These are phyloP conservation scores for Fusarium sublunatum DNA, from an alignment of 2,329 filamentous ascomycete species.

Conservation along the genomic window DNA sequence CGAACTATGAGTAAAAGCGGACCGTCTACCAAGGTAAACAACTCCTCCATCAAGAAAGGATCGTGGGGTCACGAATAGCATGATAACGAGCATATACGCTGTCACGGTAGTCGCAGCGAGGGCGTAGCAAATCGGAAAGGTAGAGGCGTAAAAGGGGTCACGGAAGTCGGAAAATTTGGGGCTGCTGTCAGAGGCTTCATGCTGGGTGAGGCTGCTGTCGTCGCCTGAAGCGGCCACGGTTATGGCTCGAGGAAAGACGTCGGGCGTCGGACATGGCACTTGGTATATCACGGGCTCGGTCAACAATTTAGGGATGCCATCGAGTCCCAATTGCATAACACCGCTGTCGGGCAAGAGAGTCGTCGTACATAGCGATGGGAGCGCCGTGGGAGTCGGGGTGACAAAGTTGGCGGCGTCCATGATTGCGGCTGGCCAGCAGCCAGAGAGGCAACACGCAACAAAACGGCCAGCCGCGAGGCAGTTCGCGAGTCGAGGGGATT, in stretches of 20 bases:
- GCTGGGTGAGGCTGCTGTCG: constrained; percentile 49
- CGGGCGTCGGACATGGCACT: constrained; percentile 47
- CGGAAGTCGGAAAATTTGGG: constrained; percentile 71
- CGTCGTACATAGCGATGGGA: constrained; percentile 54
- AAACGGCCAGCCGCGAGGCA: constrained; percentile 46
- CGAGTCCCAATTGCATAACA: constrained; percentile 62
- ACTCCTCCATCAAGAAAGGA: constrained; percentile 90
- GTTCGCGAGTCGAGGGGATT: constrained; percentile 30
- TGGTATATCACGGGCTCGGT: constrained; percentile 68
- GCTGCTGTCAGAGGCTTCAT: constrained; percentile 47
- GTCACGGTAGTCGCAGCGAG: constrained; percentile 91
- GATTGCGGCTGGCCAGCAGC: constrained; percentile 43
- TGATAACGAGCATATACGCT: constrained; percentile 91
- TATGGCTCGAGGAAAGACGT: constrained; percentile 47
- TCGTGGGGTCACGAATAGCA: constrained; percentile 93
- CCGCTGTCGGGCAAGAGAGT: constrained; percentile 58
- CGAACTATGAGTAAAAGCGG: constrained; percentile 87
- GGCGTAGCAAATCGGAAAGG: constrained; percentile 92
- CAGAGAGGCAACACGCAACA: constrained; percentile 31
- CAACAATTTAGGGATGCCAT: constrained; percentile 66
- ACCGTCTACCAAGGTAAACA: constrained; percentile 81
- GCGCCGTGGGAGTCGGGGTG: constrained; percentile 46
- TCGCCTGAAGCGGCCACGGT: constrained; percentile 55
- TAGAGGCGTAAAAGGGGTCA: constrained; percentile 93
- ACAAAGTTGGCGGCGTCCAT: constrained; percentile 41